Base-by-base conservation (phyloP, 495 filamentous ascomycete genomes). In the Neurospora sp. region DNA sequence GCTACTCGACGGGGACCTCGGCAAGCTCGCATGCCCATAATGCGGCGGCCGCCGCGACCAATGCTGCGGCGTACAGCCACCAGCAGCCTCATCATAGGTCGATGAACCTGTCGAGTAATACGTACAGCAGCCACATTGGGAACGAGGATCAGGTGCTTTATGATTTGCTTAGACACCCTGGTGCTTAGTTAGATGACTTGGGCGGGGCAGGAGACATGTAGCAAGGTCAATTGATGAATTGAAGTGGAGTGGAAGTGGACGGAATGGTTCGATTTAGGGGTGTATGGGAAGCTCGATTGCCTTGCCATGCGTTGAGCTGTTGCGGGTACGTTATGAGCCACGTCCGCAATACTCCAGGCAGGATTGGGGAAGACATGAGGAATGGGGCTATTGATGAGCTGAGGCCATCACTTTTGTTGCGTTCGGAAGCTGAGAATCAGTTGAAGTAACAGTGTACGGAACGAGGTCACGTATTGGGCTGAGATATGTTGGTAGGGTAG, bases 81-180 rank as follows among this genome's bases (percentile, higher is more conserved):
- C 42, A 74, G 42, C 75, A 73, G 71, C 20, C 70, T 16, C 77
- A 76, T 48, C 78, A 80, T 69, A 46, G 78, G 69, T 76, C 78
- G 9, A 78, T 81, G 79, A 79, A 80, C 54, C 73, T 80, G 38
- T 78, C 78, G 10, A 75, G 75, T 20, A 77, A 81, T 27, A 78
- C 78, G 9, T 81, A 81, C 66, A 77, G 75, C 46, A 78, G 77
- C 54, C 54, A 66, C 70, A 80, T 81, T 42, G 77, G 79, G 5
- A 70, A 72, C 14, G 70, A 73, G 6, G 78, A 77, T 2, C 75
- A 78, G 66, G 74, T 73, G 31, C 69, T 80, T 62, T 80, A 76
- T 72, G 76, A 80, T 35, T 20, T 80, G 72, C 54, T 81, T 42
- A 54, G 75, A 37, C 54, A 66, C 54, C 54, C 54, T 66, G 54